Base-by-base conservation (phyloP, 2,329 filamentous ascomycete species). In the Raffaelea deltoideospora region DNA sequence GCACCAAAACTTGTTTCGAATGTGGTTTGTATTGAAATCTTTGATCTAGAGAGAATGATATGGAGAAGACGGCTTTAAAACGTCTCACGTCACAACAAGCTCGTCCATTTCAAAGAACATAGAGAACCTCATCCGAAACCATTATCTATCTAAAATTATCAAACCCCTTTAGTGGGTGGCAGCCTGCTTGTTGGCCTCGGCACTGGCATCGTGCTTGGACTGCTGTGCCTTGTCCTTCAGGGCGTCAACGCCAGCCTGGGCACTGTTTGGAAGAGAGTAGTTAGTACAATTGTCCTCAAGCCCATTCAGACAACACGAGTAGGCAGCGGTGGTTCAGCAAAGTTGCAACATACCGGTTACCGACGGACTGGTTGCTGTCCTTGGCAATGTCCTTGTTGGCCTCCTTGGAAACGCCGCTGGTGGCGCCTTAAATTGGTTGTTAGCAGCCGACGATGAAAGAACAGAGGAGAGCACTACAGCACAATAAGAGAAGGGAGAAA, bases 301-400 rank as follows among this genome's bases (percentile, higher is more conserved):
- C n/a, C n/a, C n/a, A n/a, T n/a, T n/a, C n/a, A n/a, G n/a, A n/a
- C n/a, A n/a, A n/a, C n/a, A n/a, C n/a, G n/a, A n/a, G n/a, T n/a
- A 32, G 15, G 7, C 13, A 8, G 7, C n/a, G 5, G 15, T 21
- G 10, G 11, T 30, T 4, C 10, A 15, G 10, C n/a, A 15, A 19
- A 10, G 15, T 4, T 3, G 21, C 3, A 24, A 41, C 52, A 44
- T 53, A 57, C 55, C 69, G 68, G 49, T 60, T 62, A 46, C 53
- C 51, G 41, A 68, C 14, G 41, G 48, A 50, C 43, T 56, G 57
- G 52, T 72, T 59, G 54, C 50, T 55, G 53, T 67, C 65, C 62
- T 75, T 72, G 52, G 70, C 70, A 49, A 62, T 52, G 29, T 56
- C 52, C 67, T 74, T 72, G 67, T 74, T 73, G 63, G 58, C 61